Evolutionary conservation across 2,329 filamentous ascomycete species (phyloP).

Genomic region (Lasiodiplodia sp.): DNA sequence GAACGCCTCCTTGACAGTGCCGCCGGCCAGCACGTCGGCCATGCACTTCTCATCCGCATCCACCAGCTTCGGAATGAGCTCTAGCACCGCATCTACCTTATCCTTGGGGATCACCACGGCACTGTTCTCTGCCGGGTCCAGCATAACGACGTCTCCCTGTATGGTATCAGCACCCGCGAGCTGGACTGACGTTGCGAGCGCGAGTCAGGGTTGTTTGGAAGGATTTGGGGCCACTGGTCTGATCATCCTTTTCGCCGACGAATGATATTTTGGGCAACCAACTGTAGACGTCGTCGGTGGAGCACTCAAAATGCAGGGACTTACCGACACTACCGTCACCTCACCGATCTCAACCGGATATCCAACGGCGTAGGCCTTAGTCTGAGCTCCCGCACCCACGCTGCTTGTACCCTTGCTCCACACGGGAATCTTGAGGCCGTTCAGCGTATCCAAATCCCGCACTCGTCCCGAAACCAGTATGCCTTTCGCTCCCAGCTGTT

Average conservation of each 20-base stretch:
- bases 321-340: slow-evolving; percentile 45
- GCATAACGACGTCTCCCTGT: slow-evolving; percentile 72
- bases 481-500: slow-evolving; percentile 64
- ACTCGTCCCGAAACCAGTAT: slow-evolving; percentile 73
- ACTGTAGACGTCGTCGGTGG: neutral
- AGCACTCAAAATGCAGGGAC: neutral
- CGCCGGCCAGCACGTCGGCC: slow-evolving; percentile 68
- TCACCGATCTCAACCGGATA: slow-evolving; percentile 46
- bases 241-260: neutral
- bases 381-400: slow-evolving; percentile 64
- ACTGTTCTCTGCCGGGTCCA: slow-evolving; percentile 70
- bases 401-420: slow-evolving; percentile 66
- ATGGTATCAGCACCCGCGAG: slow-evolving; percentile 17
- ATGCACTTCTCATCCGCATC: slow-evolving; percentile 53
- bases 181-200: neutral
- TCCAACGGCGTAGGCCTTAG: slow-evolving; percentile 63
- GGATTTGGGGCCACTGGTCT: neutral
- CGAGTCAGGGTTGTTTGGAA: neutral
- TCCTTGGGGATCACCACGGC: slow-evolving; percentile 71
- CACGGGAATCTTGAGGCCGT: slow-evolving; percentile 56
- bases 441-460: slow-evolving; percentile 69
- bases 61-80: slow-evolving; percentile 62
- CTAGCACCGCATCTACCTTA: slow-evolving; percentile 66
- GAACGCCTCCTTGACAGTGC: slow-evolving; percentile 72
- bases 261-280: neutral